Conservation (phyloP, 2,329 filamentous ascomycete genomes). For the Ceratocystis alfenasii region DNA sequence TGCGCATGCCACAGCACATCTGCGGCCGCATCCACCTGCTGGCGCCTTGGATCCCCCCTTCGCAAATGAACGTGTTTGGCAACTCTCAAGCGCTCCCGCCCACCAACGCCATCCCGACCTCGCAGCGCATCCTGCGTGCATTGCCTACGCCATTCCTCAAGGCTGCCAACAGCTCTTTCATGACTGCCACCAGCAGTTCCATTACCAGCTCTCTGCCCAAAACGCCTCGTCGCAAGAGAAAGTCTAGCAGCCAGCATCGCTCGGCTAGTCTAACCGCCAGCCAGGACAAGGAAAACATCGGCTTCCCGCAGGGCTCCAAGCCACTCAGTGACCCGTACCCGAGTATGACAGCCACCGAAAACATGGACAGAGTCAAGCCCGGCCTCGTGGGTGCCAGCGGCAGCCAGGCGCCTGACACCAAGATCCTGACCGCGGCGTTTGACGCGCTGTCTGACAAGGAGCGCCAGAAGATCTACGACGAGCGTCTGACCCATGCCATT, state of each 20-base stretch:
- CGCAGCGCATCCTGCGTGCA: slow-evolving; percentile 79
- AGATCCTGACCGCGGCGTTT: slow-evolving; percentile 42
- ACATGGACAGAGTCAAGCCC: slow-evolving; percentile 38
- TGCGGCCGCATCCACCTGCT: slow-evolving; percentile 87
- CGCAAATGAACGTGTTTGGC: slow-evolving; percentile 72
- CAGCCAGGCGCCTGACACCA: slow-evolving; percentile 15
- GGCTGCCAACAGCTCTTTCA: slow-evolving; percentile 89
- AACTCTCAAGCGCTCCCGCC: slow-evolving; percentile 63
- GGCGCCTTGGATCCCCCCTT: slow-evolving; percentile 94
- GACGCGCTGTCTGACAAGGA: slow-evolving; percentile 57
- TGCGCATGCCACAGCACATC: slow-evolving; percentile 93
- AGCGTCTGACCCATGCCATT: slow-evolving; percentile 77
- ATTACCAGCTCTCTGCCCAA: slow-evolving; percentile 69
- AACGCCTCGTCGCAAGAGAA: slow-evolving; percentile 42
- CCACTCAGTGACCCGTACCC: slow-evolving; percentile 24
- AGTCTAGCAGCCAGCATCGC: slow-evolving; percentile 29
- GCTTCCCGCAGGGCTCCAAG: slow-evolving; percentile 22
- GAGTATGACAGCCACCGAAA: slow-evolving; percentile 32
- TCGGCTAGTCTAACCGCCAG: slow-evolving; percentile 23
- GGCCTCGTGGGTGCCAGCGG: slow-evolving; percentile 25
- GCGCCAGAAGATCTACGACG: slow-evolving; percentile 65
- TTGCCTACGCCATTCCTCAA: slow-evolving; percentile 84
- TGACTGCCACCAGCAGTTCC: slow-evolving; percentile 79
- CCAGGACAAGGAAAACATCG: slow-evolving; percentile 42
- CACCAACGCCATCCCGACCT: slow-evolving; percentile 75